Base-by-base conservation (phyloP, 495 filamentous ascomycete species). In the Stereocaulon alpinum region DNA sequence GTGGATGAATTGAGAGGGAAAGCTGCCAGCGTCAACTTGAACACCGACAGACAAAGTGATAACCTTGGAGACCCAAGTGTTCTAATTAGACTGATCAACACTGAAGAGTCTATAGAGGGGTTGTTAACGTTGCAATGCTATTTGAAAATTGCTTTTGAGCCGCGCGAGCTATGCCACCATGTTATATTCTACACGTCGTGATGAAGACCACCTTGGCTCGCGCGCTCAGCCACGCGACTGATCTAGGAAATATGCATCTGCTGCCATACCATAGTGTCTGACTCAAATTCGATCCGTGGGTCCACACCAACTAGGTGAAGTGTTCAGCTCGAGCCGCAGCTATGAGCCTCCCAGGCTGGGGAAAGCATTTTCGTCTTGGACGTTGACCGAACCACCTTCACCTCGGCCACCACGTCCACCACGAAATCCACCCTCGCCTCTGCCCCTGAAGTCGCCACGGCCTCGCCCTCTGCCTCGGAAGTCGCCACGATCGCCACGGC, bases 331-430 rank as follows among this genome's bases (percentile, higher is more conserved):
- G 0, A 42, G 27, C 1, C 24, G 47, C 45, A 34, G 52, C 43
- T 61, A 68, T 44, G 64, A 64, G 49, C 63, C 73, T 59, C 87
- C 88, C 57, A 91, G 73, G 74, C 78, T 85, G 40, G 87, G 87
- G 80, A 91, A 91, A 52, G 85, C 86, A 62, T 68, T 77, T 68
- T 82, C 70, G 67, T 91, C 86, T 58, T 68, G 75, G 67, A 86
- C 71, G 74, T 87, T 83, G 75, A 85, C 77, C 43, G 73, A 63
- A 60, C 68, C 55, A 49, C 63, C 66, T 34, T 74, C 74, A 49
- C 71, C 69, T 54, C 69, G 65, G 53, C 69, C 69, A 57, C 69
- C 69, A 57, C 69, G 69, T 27, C 67, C 67, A 49, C 77, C 72
- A 64, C 74, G 68, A 37, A 55, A 63, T 45, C 69, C 71, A 29